Percentiles rank a stretch among this genome's conserved stretches.
Evolutionary conservation across 106 monocot genomes (phyloP).

Genomic region (Allium cepa): DNA sequence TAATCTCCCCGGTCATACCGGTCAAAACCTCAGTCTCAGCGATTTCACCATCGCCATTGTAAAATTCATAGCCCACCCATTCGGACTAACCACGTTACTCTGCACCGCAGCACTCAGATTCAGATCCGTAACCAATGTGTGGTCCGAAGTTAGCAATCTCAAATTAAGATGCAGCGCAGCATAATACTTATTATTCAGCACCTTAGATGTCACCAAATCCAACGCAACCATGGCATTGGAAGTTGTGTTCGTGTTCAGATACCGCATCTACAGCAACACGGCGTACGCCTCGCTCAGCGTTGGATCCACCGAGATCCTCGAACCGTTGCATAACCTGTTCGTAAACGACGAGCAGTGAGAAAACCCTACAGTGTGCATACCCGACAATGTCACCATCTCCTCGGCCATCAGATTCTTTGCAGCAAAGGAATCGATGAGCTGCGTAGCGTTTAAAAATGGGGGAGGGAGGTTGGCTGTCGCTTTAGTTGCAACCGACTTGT

Average conservation of each 20-base stretch:
- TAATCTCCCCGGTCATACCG: too few relatives aligned
- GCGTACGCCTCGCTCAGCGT: slow-evolving; percentile 10
- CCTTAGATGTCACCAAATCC: neutral
- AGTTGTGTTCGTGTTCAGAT: neutral
- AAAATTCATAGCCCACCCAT: too few relatives aligned
- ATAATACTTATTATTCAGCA: slow-evolving; percentile 20
- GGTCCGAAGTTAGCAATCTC: slow-evolving; percentile 3
- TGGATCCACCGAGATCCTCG: slow-evolving; percentile 7
- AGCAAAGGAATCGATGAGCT: slow-evolving; percentile 20
- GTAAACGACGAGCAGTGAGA: neutral
- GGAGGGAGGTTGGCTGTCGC: slow-evolving; percentile 14
- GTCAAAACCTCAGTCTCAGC: slow-evolving; percentile 26
- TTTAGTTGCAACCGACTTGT: slow-evolving; percentile 2
- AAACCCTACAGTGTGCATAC: slow-evolving; percentile 33
- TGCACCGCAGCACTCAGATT: neutral
- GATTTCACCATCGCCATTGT: slow-evolving; percentile 19
- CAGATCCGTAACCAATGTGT: neutral
- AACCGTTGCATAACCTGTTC: slow-evolving; percentile 21
- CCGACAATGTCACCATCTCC: slow-evolving; percentile 37
- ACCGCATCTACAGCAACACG: slow-evolving; percentile 1
- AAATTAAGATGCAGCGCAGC: neutral
- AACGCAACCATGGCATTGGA: slow-evolving; percentile 1
- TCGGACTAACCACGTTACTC: neutral
- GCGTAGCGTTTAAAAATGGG: slow-evolving; percentile 11
- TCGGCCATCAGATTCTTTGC: slow-evolving; percentile 19